Evolutionary conservation across 805 yeast genomes (phyloP), one percentile per base, ranked within the genome.

Genomic region (Debaryomyces tyrocola): DNA sequence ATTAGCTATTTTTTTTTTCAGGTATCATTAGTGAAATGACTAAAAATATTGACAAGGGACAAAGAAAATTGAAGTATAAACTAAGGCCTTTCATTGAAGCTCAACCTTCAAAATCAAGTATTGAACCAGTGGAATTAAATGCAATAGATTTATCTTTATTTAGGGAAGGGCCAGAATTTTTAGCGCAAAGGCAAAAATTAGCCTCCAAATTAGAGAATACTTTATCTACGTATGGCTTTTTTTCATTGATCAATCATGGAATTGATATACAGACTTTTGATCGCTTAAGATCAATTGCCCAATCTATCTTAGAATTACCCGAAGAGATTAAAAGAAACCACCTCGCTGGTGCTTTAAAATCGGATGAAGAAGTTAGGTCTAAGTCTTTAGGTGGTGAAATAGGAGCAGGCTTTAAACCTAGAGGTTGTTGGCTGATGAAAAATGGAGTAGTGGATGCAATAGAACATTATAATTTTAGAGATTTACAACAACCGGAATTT

Each of bases 191-290:
- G 31, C 48, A 55, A 44, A 45, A 37, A 10, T 58, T 75, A 34
- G 80, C 79, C 1, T 47, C 43, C 1, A 61, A 64, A 40, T 57
- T 76, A 10, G 78, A 75, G 46, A 53, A 56, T 21, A 69, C 79
- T 0, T 52, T 76, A 20, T 60, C 72, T 2, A 66, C 73, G 1
- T 66, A 68, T 44, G 80, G 80, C 1, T 76, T 76, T 51, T 72
- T 75, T 58, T 69, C 70, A 27, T 47, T 76, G 17, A 54, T 60
- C 9, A 73, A 73, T 48, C 77, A 70, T 49, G 80, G 79, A 1
- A 62, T 74, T 42, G 55, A 57, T 3, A 52, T 49, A 10, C 70
- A 62, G 17, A 53, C 56, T 10, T 52, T 75, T 10, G 69, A 62
- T 9, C 62, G 62, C n/a, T 51, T 74, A 37, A 60, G 69, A 47